Evolutionary conservation across 1,139 yeast genomes (phyloP), one percentile per base, ranked within the genome.

Genomic region (Magnusiomyces suaveolens): DNA sequence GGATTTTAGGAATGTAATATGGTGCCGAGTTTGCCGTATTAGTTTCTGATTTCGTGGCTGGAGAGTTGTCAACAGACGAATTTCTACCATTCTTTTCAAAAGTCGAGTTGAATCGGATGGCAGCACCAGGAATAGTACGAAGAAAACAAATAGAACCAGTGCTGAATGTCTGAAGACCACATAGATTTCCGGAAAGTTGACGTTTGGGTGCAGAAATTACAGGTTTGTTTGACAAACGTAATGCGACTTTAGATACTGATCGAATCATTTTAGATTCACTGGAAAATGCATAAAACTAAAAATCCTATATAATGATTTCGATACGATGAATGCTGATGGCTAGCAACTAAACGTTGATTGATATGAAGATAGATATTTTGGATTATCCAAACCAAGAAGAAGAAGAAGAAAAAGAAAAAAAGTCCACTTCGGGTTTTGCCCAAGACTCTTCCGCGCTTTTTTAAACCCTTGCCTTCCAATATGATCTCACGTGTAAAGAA

Each of bases 1-100:
- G 50, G 4, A 52, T 26, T 21, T 48, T 52, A 12, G 50, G 46
- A 2, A 25, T 33, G 25, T 51, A 43, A 18, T 18, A 41, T 24
- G 25, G 18, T 26, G 48, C 51, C 18, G 51, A 10, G 3, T 12
- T 25, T 39, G 46, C 23, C 23, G n/a, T 25, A 20, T 20, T 41
- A 4, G 18, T 4, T 3, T 41, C 25, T 41, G 44, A 21, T 6
- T 18, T 20, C 4, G 44, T 4, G 4, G 25, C 16, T 41, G 4
- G n/a, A 20, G 44, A 18, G 18, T 21, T 41, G 16, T 41, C 12
- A 4, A 20, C 10, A 21, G 4, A 21, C 18, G 44, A 21, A 16
- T 16, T 29, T 46, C 20, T 18, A 25, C n/a, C 12, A 36, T 18
- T 32, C 16, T 46, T 46, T 23, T 46, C 36, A 20, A n/a, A 24